Evolutionary conservation across 257 asterid species (phyloP), one percentile per base, ranked within the genome.

Genomic region (Hygrophila difformis): DNA sequence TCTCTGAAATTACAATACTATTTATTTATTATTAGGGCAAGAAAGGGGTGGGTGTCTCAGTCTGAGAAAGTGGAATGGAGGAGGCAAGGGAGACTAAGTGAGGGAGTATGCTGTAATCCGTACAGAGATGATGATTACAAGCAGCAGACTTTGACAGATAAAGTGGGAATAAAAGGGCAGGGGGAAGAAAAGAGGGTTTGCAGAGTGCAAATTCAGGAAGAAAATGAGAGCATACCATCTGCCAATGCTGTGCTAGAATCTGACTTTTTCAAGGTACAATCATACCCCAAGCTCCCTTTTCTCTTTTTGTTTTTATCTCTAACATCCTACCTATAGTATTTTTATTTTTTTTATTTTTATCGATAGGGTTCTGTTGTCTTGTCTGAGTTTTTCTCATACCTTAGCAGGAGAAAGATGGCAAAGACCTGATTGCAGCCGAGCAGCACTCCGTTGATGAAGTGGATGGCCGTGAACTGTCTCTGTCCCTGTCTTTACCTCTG

Each of bases 231-330:
- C 65, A 79, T 74, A 49, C 52, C 60, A 62, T 62, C 55, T 61
- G 63, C 62, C 15, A 26, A 63, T 43, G 63, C 22, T 53, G 61
- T 65, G 47, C 12, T 59, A 57, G 60, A 58, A 43, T 78, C 84
- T 55, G 53, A 69, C 68, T 35, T 69, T 69, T 72, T 66, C 73
- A 75, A 80, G 94, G 94, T 83, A 78, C 67, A 66, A 65, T 59
- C 73, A 66, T 65, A 53, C 18, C 35, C n/a, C 18, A 0, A 13
- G 8, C 15, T 7, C 35, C 31, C 54, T 57, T 36, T 36, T 6
- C 16, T 36, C 39, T 34, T 15, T 34, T 57, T 39, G 36, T 19
- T 44, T 40, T 12, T 22, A 21, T 51, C 35, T 18, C 12, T 31
- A 15, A 51, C 42, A 9, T 9, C 17, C 18, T 26, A 24, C 26